These are phyloP conservation scores for Talaromyces verruculosus DNA, from an alignment of 2,329 filamentous ascomycete genomes.

Conservation along the genomic window DNA sequence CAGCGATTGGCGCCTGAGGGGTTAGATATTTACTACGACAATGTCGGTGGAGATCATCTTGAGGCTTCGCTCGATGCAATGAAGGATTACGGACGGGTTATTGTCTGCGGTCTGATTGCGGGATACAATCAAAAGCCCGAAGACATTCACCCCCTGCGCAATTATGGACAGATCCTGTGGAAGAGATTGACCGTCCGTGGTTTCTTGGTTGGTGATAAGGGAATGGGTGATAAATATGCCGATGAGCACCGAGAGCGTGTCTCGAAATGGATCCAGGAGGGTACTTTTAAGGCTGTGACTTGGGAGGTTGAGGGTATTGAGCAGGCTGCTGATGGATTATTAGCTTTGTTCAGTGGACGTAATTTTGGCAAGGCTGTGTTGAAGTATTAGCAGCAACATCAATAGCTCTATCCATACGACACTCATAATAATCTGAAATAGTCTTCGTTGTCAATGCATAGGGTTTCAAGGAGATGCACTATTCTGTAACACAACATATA, in stretches of 20 bases:
- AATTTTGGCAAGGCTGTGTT: slow-evolving; percentile 86
- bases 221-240: slow-evolving; percentile 65
- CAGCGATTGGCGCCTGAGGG: slow-evolving; percentile 70
- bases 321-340: slow-evolving; percentile 68
- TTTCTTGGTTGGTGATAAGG: slow-evolving; percentile 68
- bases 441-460: background rate
- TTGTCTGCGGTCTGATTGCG: slow-evolving; percentile 68
- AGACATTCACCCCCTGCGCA: slow-evolving; percentile 66
- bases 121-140: slow-evolving; percentile 65
- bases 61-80: slow-evolving; percentile 65
- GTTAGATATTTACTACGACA: slow-evolving; percentile 82
- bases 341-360: slow-evolving; percentile 72
- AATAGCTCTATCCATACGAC: background rate
- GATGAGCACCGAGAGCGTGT: slow-evolving; percentile 75
- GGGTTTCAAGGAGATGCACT: no score
- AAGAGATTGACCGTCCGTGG: slow-evolving; percentile 70
- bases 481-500: no score
- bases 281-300: slow-evolving; percentile 69
- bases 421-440: background rate
- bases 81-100: slow-evolving; percentile 66
- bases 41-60: slow-evolving; percentile 73
- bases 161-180: slow-evolving; percentile 62
- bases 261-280: slow-evolving; percentile 73
- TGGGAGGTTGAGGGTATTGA: slow-evolving; percentile 74
- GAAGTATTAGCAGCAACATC: slow-evolving; percentile 53